A percentile compares a stretch with the other conserved stretches of the same genome.
Evolutionary conservation across 2,329 filamentous ascomycete genomes (phyloP).

Genomic region (Alternaria panax): DNA sequence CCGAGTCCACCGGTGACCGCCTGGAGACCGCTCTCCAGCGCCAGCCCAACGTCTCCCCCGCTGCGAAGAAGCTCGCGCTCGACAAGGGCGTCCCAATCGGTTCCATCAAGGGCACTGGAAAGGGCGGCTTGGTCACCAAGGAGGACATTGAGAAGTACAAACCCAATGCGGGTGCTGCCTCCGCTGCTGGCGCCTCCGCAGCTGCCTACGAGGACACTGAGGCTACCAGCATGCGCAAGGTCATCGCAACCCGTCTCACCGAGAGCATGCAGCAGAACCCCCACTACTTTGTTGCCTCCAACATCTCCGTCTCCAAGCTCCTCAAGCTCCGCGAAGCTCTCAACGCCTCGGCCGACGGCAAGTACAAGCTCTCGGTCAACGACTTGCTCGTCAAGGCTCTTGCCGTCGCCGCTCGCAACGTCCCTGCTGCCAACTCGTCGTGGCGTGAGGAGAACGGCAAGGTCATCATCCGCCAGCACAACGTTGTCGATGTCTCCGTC

Average conservation of each 20-base stretch:
- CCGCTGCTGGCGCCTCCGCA: constrained; percentile 59
- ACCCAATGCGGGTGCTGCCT: constrained; percentile 59
- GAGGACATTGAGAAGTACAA: constrained; percentile 90
- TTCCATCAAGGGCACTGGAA: constrained; percentile 84
- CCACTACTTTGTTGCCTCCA: constrained; percentile 95
- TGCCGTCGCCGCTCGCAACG: constrained; percentile 86
- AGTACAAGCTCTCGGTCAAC: constrained; percentile 99
- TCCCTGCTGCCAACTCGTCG: constrained; percentile 93
- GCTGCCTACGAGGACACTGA: constrained; percentile 84
- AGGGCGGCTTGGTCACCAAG: constrained; percentile 86
- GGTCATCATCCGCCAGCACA: constrained; percentile 87
- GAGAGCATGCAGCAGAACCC: constrained; percentile 93
- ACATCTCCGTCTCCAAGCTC: constrained; percentile 91
- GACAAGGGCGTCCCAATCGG: constrained; percentile 83
- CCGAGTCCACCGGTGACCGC: constrained; percentile 75
- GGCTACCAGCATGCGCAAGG: constrained; percentile 94
- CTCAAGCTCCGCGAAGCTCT: constrained; percentile 94
- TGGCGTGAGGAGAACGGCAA: constrained; percentile 82
- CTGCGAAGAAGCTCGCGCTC: constrained; percentile 81
- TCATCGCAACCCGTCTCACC: constrained; percentile 88
- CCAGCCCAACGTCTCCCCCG: constrained; percentile 73
- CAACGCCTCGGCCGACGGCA: constrained; percentile 85
- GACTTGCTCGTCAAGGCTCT: constrained; percentile 99
- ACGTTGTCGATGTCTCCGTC: constrained; percentile 91
- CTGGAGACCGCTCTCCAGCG: constrained; percentile 87